These are phyloP conservation scores for Calocybe cyanea DNA, from an alignment of 768 basidiomycete genomes.

Conservation along the genomic window DNA sequence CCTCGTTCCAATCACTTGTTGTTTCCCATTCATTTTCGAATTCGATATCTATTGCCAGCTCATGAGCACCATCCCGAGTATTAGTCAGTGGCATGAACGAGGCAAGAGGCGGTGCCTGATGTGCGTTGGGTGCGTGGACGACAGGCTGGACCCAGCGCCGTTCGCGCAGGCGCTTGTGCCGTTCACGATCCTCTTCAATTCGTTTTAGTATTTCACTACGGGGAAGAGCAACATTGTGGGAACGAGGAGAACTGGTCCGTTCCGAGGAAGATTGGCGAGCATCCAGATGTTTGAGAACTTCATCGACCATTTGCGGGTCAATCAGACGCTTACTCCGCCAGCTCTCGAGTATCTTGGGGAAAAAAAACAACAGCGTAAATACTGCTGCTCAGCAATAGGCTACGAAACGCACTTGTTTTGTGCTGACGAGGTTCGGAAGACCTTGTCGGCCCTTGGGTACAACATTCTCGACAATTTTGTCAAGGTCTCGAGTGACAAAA, in stretches of 20 bases:
- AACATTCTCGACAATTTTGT: constrained; percentile 75
- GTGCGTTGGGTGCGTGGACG: constrained; percentile 44
- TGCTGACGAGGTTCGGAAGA: constrained; percentile 81
- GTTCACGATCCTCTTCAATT: constrained; percentile 89
- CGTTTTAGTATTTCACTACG: constrained; percentile 75
- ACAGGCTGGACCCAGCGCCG: constrained; percentile 88
- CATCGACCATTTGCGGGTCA: constrained; percentile 74
- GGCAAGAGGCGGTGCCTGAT: constrained; percentile 44
- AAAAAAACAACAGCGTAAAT: too few relatives aligned
- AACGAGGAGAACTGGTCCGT: constrained; percentile 9
- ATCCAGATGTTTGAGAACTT: constrained; percentile 55
- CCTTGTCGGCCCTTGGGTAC: constrained; percentile 88
- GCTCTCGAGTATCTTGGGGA: constrained; percentile 76
- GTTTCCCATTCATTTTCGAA: constrained; percentile 91
- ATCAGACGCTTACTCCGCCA: constrained; percentile 86
- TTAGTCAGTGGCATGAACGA: constrained; percentile 62
- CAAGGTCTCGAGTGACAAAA: constrained; percentile 74
- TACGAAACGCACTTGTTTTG: constrained; percentile 73
- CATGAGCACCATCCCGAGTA: constrained; percentile 49
- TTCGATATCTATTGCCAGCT: constrained; percentile 71
- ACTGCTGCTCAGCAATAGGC: too few relatives aligned
- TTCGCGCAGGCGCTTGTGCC: constrained; percentile 89
- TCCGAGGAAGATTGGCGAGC: constrained; percentile 30
- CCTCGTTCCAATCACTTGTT: constrained; percentile 89
- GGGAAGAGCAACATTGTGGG: constrained; percentile 37